Evolutionary conservation across 2,329 filamentous ascomycete species (phyloP), one percentile per base, ranked within the genome.

Genomic region (Aspergillus niger): DNA sequence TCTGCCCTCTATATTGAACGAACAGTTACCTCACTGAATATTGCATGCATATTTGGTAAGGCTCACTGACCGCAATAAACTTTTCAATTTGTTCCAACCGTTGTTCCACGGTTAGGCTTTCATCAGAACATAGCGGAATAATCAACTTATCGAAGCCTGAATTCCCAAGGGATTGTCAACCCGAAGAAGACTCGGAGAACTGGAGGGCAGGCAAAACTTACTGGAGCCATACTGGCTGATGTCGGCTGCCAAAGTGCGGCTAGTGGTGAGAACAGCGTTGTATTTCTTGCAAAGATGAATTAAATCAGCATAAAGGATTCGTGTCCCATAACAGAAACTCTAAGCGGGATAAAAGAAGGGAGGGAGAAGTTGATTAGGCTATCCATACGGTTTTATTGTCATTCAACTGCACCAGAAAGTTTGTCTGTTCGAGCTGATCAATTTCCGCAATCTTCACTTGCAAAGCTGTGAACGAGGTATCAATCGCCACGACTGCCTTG

Each of bases 371-470:
- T 49, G 17, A 43, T 5, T 26, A 26, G 26, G 11, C 10, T 5
- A 13, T 32, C 4, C 30, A 13, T 32, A 32, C 30, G 1, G 30
- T 11, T 32, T 32, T 32, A 32, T 32, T 32, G 1, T 51, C 17
- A 3, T 10, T 32, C 36, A 57, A 30, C 17, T 49, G 26, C 5
- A 6, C 26, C 13, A n/a, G n/a, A 51, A 57, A 57, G 4, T 32
- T 22, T 2, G 55, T 51, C 8, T 57, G 32, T 22, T 57, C 28
- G 26, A 57, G 39, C 7, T 17, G n/a, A 43, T 57, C 55, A 26
- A 57, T 51, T 8, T 50, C 17, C 2, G 55, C 47, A 11, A 57
- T 57, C 47, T 57, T 50, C 20, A 50, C 5, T 20, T 50, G 44
- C 13, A 57, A 20, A 2, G 13, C 24, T 20, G 28, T 17, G 28